Evolutionary conservation across 768 basidiomycete species (phyloP).

Genomic region (Hericium rajendrae): DNA sequence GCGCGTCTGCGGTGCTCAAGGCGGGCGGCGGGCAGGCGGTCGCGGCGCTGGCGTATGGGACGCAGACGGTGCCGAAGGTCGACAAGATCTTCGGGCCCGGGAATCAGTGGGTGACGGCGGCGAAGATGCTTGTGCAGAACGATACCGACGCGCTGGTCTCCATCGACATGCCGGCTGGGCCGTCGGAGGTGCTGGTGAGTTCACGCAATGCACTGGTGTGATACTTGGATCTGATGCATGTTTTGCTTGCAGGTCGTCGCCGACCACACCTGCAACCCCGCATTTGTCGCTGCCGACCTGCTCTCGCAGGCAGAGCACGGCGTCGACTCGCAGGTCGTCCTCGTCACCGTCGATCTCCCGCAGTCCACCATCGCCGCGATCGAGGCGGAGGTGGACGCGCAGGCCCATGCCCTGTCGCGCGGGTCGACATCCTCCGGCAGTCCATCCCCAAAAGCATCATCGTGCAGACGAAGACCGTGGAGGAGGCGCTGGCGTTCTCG

Average conservation of each 20-base stretch:
- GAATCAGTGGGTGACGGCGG: constrained; percentile 99
- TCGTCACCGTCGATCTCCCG: constrained; percentile 70
- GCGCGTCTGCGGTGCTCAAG: constrained; percentile 83
- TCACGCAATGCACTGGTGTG: neutral
- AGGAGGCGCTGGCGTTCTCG: constrained; percentile 80
- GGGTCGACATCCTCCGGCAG: constrained; percentile 84
- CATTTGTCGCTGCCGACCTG: constrained; percentile 93
- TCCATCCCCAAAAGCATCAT: constrained; percentile 89
- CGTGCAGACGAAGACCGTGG: constrained; percentile 53
- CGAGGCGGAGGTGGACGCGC: constrained; percentile 76
- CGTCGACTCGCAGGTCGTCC: constrained; percentile 94
- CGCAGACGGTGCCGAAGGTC: constrained; percentile 89
- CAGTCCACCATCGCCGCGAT: constrained; percentile 56
- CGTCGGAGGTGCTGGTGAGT: constrained; percentile 92
- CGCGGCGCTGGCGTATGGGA: constrained; percentile 94
- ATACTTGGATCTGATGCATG: constrained; percentile 12
- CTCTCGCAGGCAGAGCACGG: constrained; percentile 98
- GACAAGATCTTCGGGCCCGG: constrained; percentile 99
- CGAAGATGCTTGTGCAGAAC: constrained; percentile 98
- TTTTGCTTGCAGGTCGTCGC: constrained; percentile 68
- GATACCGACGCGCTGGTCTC: constrained; percentile 94
- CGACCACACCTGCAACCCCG: constrained; percentile 75
- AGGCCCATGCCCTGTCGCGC: constrained; percentile 79
- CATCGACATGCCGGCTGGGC: constrained; percentile 99
- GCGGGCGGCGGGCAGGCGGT: constrained; percentile 97